Base-by-base conservation (phyloP, 2,329 filamentous ascomycete genomes). In the Hypoxylon sp. region DNA sequence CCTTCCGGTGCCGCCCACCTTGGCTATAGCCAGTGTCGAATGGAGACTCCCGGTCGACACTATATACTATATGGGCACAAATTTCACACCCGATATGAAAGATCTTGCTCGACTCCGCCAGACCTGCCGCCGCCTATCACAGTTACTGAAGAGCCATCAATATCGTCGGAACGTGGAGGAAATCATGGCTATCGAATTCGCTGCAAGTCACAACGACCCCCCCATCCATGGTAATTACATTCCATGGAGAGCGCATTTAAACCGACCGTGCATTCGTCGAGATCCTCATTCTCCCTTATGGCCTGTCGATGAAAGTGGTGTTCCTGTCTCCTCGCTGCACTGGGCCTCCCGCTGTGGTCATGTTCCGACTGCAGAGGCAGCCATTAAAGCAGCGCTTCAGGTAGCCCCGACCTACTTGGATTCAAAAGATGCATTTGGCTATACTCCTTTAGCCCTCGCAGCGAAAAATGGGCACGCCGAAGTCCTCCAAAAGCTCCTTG, bases 401-500 rank as follows among this genome's bases (percentile, higher is more conserved):
- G 10, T 54, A n/a, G 13, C 6, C 11, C 35, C 52, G 22, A 13
- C 2, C 29, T 54, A 54, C 14, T 54, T 54, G 22, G 52, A 54
- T 44, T 11, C n/a, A 14, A 42, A 44, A 35, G 22, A 54, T 33
- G 5, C 35, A 8, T 39, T 13, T 3, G 2, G 11, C 6, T 11
- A 17, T 26, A 54, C 52, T 3, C 19, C 52, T 11, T 24, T 54
- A 24, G 35, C 22, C 9, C 22, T 42, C 1, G 52, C 52, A 4
- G 52, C 52, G 3, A 14, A 17, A 13, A 42, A 54, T 1, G 52
- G 52, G 19, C 19, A 44, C 14, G 5, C n/a, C 9, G 52, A 54
- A 19, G 24, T 54, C 6, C 33, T 44, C 35, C 14, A 29, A 5
- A 35, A 42, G 33, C 52, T 54, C 17, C 19, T 54, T 8, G 10